phyloP scores from a whole-genome alignment of 106 monocot species.

The Ottelia alismoides region DNA sequence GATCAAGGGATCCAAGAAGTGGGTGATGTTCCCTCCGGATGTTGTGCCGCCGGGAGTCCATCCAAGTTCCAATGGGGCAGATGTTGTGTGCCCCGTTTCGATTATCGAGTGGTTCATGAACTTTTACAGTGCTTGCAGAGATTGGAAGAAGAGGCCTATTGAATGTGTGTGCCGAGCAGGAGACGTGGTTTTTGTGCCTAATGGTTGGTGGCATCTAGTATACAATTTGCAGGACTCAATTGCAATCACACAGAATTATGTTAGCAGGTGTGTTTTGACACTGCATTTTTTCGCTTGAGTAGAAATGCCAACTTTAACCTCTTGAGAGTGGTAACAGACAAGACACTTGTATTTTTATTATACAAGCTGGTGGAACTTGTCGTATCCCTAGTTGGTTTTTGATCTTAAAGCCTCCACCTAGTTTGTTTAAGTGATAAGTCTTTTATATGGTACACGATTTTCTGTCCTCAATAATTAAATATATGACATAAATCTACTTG shows the following conservation, averaged over 20 bases:
- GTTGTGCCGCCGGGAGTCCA: constrained; percentile 89
- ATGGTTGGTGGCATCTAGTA: constrained; percentile 99
- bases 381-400: too few relatives aligned
- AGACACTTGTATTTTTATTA: too few relatives aligned
- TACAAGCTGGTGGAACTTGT: too few relatives aligned
- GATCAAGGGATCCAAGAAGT: constrained; percentile 84
- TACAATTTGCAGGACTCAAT: constrained; percentile 93
- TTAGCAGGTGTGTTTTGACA: constrained; percentile 70
- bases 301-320: too few relatives aligned
- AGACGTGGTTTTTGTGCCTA: constrained; percentile 92
- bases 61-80: constrained; percentile 78
- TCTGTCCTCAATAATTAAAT: too few relatives aligned
- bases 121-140: constrained; percentile 57
- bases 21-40: constrained; percentile 96
- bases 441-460: too few relatives aligned
- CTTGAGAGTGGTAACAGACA: too few relatives aligned
- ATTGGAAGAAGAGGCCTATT: constrained; percentile 68
- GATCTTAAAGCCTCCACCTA: too few relatives aligned
- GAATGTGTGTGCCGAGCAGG: constrained; percentile 85
- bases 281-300: too few relatives aligned
- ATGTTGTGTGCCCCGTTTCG: constrained; percentile 92
- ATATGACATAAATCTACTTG: too few relatives aligned
- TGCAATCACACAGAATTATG: constrained; percentile 97
- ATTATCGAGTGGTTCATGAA: constrained; percentile 99
- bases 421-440: too few relatives aligned